These are phyloP conservation scores for Globisporangium lucens DNA, from an alignment of 352 stramenopile genomes.

Conservation along the genomic window DNA sequence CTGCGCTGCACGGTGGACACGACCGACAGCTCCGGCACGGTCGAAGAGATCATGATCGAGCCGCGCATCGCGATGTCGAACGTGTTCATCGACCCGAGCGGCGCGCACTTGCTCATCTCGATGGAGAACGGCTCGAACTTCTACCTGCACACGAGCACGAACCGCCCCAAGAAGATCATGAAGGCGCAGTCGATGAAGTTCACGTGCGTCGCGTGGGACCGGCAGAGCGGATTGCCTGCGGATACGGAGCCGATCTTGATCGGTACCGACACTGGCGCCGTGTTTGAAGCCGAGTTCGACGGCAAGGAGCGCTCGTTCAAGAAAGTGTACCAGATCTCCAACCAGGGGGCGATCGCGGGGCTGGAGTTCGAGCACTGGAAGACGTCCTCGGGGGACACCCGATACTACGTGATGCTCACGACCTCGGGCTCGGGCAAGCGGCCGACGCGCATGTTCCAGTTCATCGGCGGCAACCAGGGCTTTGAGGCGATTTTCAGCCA, in stretches of 20 bases:
- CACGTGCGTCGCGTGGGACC: conserved; percentile 79
- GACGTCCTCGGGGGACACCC: conserved; percentile 44
- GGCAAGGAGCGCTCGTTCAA: conserved; percentile 85
- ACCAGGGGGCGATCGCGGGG: conserved; percentile 79
- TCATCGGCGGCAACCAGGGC: conserved; percentile 62
- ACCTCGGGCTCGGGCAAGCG: conserved; percentile 82
- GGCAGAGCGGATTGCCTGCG: conserved; percentile 61
- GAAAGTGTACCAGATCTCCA: conserved; percentile 88
- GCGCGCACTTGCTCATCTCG: conserved; percentile 73
- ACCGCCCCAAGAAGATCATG: conserved; percentile 83
- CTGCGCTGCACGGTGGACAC: conserved; percentile 75
- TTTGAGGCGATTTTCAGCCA: conserved; percentile 85
- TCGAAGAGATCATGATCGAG: conserved; percentile 90
- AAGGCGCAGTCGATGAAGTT: conserved; percentile 79
- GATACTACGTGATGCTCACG: conserved; percentile 81
- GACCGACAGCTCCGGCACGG: conserved; percentile 61
- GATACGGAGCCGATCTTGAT: conserved; percentile 70
- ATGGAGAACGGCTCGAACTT: conserved; percentile 90
- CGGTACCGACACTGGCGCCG: conserved; percentile 70
- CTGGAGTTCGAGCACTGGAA: conserved; percentile 84
- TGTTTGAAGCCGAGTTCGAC: conserved; percentile 85
- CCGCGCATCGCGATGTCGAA: conserved; percentile 77
- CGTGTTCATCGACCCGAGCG: conserved; percentile 82
- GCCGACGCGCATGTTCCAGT: conserved; percentile 91
- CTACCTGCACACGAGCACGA: conserved; percentile 73